Base-by-base conservation (phyloP, 306 rosid genomes). In the Chamaecrista fasciculata region DNA sequence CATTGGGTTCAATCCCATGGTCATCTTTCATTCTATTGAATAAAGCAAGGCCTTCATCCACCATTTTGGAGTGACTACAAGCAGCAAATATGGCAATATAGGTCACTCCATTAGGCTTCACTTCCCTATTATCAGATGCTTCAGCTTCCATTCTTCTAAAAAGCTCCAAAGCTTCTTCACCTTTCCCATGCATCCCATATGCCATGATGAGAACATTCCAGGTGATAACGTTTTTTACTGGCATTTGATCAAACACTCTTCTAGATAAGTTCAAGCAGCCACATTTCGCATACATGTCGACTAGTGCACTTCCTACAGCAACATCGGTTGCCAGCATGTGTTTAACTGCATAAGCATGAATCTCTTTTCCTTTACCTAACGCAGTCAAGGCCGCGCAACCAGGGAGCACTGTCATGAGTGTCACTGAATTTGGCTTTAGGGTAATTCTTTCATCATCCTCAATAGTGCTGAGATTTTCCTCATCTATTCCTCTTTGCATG, bases 141-240 rank as follows among this genome's bases (percentile, higher is more conserved):
- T 83, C 87, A 26, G 62, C 74, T 23, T 47, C 76, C 97, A 91
- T 86, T 76, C 77, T 71, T 67, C 62, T 78, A 55, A 86, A 88
- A 40, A 88, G 80, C 62, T 85, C 70, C 65, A 88, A 72, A 65
- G 93, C 96, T 50, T 91, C 89, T 51, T 62, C 73, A 42, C 89
- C 97, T 81, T 72, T 83, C 11, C 97, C 97, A 47, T 91, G 97
- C 97, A 88, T 91, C 62, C 97, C 97, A 26, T 83, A 85, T 24
- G 96, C 96, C 96, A 91, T 86, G 72, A 88, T 86, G 65, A 91
- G 85, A 70, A 79, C 93, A 70, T 91, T 91, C 97, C 97, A 91
- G 15, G 96, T 86, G 64, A 91, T 88, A 60, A 83, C 78, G 69
- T 91, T 91, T 78, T 80, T 84, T 3, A 80, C 5, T 20, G 86